These are phyloP conservation scores for Citrus australasica DNA, from an alignment of 345 rosid species.

Conservation along the genomic window DNA sequence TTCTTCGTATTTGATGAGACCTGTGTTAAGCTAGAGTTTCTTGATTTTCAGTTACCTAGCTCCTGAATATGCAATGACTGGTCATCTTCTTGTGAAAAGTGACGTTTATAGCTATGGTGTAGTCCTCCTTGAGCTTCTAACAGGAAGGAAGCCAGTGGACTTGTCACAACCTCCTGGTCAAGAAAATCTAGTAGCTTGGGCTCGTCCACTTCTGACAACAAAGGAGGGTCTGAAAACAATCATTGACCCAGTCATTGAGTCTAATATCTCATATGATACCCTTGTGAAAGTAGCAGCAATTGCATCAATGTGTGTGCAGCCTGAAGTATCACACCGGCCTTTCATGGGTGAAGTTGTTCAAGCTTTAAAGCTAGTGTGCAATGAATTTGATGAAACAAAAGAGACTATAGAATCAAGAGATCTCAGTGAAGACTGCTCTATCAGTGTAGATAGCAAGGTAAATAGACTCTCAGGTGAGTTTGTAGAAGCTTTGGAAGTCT, in stretches of 20 bases:
- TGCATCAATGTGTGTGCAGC: slow-evolving; percentile 72
- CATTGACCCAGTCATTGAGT: slow-evolving; percentile 40
- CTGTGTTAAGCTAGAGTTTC: not conserved
- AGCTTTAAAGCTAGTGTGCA: slow-evolving; percentile 63
- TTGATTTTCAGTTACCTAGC: slow-evolving; percentile 54
- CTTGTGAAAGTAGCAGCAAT: slow-evolving; percentile 63
- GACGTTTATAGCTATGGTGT: slow-evolving; percentile 79
- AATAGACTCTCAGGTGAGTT: slow-evolving; percentile 26
- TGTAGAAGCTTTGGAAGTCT: slow-evolving; percentile 23
- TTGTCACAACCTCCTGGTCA: slow-evolving; percentile 64
- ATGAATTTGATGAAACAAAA: slow-evolving; percentile 43
- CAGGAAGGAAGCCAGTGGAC: slow-evolving; percentile 69
- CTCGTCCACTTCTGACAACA: slow-evolving; percentile 58
- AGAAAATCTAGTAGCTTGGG: slow-evolving; percentile 66
- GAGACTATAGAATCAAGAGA: slow-evolving; percentile 18
- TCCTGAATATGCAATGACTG: slow-evolving; percentile 78
- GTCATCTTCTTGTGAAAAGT: slow-evolving; percentile 73
- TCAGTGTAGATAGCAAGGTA: slow-evolving; percentile 17
- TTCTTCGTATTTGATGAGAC: not conserved
- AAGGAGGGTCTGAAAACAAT: slow-evolving; percentile 47
- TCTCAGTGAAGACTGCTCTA: slow-evolving; percentile 17
- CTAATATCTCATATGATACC: slow-evolving; percentile 37
- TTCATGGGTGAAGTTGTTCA: slow-evolving; percentile 75
- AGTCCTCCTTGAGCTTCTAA: slow-evolving; percentile 72
- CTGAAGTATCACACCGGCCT: slow-evolving; percentile 63